phyloP scores from a whole-genome alignment of 2,329 filamentous ascomycete genomes.

The Fusarium anthophilum region DNA sequence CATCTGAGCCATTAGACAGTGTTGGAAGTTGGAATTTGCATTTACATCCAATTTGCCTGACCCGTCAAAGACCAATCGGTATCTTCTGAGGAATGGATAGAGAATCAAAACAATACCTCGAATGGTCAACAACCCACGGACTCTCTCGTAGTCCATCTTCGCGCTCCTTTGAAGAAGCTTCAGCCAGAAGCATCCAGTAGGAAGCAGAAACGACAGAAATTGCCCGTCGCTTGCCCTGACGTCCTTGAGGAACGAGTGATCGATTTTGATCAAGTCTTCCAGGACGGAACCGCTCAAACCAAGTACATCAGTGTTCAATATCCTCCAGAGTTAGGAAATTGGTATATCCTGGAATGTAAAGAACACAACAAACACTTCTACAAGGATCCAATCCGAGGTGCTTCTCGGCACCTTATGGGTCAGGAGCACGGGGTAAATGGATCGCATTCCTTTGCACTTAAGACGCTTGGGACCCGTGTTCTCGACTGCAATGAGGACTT shows the following conservation, averaged over 20 bases:
- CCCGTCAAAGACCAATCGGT: accelerated
- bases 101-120: background rate
- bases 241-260: background rate
- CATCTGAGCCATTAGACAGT: accelerated
- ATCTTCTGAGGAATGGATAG: accelerated
- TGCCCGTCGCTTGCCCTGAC: accelerated
- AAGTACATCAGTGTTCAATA: background rate
- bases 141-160: background rate
- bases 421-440: accelerated
- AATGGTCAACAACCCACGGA: accelerated
- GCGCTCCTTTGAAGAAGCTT: background rate
- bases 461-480: background rate
- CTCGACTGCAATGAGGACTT: background rate
- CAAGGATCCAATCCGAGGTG: background rate
- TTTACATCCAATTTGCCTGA: accelerated
- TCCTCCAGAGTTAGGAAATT: background rate
- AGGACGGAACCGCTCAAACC: background rate
- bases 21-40: accelerated
- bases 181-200: accelerated
- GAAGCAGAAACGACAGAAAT: background rate
- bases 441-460: background rate
- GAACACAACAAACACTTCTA: background rate
- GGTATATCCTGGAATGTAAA: slow-evolving; percentile 19
- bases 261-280: slow-evolving; percentile 6
- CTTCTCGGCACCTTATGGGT: background rate